Evolutionary conservation across 331 rosid species (phyloP).

Genomic region (Spiraea crenata): DNA sequence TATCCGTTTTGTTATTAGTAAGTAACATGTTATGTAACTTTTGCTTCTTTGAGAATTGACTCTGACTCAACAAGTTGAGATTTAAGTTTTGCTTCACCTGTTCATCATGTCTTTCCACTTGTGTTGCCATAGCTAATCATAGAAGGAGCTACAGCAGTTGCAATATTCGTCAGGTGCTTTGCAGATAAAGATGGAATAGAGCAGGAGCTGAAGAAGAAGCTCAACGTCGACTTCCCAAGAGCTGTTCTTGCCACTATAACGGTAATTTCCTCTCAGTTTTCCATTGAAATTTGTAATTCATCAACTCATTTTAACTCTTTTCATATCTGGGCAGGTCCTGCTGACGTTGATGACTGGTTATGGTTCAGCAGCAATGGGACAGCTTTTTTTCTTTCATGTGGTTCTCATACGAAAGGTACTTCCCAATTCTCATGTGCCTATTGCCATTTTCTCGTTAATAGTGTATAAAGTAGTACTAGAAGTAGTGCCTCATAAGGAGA

Average conservation of each 20-base stretch:
- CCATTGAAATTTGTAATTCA: background rate
- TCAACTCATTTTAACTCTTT: constrained; percentile 13
- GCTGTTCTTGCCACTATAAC: constrained; percentile 71
- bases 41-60: background rate
- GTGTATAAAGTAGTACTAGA: background rate
- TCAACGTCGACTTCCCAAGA: constrained; percentile 65
- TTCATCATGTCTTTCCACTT: background rate
- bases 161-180: constrained; percentile 80
- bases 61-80: background rate
- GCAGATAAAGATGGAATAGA: constrained; percentile 65
- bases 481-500: background rate
- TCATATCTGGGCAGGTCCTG: constrained; percentile 55
- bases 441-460: background rate
- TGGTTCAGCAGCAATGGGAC: constrained; percentile 90
- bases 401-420: constrained; percentile 78
- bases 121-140: constrained; percentile 51
- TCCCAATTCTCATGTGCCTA: background rate
- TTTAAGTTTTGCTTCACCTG: constrained; percentile 4
- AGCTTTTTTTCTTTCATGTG: constrained; percentile 90
- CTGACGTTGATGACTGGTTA: constrained; percentile 67
- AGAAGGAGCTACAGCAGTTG: constrained; percentile 84
- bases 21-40: constrained; percentile 16
- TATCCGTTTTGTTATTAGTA: constrained; percentile 69
- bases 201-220: constrained; percentile 57
- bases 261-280: constrained; percentile 26